Evolutionary conservation across 2,329 filamentous ascomycete species (phyloP).

Genomic region (Daldinia eschscholtzii): DNA sequence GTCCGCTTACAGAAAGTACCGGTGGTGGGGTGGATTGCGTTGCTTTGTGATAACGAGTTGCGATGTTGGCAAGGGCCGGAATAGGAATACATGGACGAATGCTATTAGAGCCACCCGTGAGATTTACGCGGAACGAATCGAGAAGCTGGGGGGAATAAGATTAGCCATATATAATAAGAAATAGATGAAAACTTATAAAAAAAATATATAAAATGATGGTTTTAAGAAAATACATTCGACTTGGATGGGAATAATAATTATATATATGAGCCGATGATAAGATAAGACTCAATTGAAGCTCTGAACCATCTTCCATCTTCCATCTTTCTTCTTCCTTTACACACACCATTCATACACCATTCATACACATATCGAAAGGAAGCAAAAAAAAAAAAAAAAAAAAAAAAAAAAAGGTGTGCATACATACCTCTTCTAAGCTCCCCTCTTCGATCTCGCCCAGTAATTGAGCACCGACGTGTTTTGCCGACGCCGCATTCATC

Average conservation of each 20-base stretch:
- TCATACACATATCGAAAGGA: not conserved
- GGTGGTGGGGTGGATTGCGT: conserved; percentile 59
- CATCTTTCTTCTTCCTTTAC: too few species aligned
- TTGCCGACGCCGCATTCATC: conserved; percentile 56
- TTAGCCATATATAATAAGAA: not conserved
- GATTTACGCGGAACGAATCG: conserved; percentile 35
- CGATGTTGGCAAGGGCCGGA: conserved; percentile 61
- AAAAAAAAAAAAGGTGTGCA: not conserved
- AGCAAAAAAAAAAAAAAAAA: conserved; percentile 8
- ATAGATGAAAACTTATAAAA: conserved; percentile 14
- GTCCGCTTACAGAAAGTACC: conserved; percentile 64
- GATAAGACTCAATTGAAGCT: conserved; percentile 2
- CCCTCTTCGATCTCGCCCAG: conserved; percentile 68
- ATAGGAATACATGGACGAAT: conserved; percentile 54
- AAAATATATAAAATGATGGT: conserved; percentile 9
- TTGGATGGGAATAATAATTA: not conserved
- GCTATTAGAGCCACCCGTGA: conserved; percentile 27
- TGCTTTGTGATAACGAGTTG: conserved; percentile 61
- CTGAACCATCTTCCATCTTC: not conserved
- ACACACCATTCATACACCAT: not conserved
- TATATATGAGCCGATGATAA: not conserved
- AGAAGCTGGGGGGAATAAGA: conserved; percentile 43
- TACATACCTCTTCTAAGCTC: conserved; percentile 69
- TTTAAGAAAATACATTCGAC: conserved; percentile 15
- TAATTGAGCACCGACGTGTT: conserved; percentile 61